Percentiles rank a stretch among this genome's conserved stretches.
Evolutionary conservation across 495 filamentous ascomycete genomes (phyloP).

Genomic region (Trichoderma asperelloides): DNA sequence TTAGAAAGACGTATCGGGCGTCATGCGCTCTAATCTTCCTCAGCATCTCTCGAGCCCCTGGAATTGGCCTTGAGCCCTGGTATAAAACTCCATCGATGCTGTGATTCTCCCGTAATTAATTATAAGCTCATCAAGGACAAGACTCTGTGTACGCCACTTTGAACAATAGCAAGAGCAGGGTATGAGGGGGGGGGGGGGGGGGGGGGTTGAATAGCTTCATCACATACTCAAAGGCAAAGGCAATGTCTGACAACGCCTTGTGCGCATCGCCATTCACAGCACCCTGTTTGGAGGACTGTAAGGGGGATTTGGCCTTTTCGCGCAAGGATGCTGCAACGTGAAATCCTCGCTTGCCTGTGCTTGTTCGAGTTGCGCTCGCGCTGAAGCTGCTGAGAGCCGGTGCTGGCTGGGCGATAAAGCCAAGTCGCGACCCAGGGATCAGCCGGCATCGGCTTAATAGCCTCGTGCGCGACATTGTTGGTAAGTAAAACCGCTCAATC

Average conservation of each 20-base stretch:
- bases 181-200: background rate
- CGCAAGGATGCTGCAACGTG: constrained; percentile 13
- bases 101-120: background rate
- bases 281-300: background rate
- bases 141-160: too few relatives aligned
- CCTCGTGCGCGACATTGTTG: background rate
- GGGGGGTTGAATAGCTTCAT: background rate
- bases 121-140: background rate
- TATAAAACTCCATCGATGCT: constrained; percentile 96
- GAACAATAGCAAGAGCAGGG: too few relatives aligned
- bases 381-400: background rate
- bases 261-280: background rate
- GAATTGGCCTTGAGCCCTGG: constrained; percentile 69
- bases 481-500: background rate
- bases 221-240: constrained; percentile 31
- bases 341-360: background rate
- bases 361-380: background rate
- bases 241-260: background rate
- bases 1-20: constrained; percentile 85
- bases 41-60: constrained; percentile 73
- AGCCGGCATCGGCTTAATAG: background rate
- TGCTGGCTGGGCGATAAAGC: background rate
- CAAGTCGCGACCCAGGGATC: background rate
- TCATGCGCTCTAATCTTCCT: constrained; percentile 53
- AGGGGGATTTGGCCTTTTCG: constrained; percentile 9